Conservation (phyloP, 345 rosid species). For the Acer campestre region DNA sequence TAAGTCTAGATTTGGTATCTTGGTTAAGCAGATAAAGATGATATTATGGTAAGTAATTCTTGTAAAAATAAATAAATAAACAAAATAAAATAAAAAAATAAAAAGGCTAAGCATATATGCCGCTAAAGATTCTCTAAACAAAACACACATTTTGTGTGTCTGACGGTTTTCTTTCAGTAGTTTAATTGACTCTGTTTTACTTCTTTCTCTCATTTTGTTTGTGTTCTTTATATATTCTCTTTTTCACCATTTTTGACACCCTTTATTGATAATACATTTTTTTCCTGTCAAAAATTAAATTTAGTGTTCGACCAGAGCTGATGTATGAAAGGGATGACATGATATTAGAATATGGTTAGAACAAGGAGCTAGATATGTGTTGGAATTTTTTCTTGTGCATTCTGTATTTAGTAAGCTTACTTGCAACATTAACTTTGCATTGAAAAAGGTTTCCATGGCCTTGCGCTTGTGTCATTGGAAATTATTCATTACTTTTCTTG, state of each 20-base stretch:
- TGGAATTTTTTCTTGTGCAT: background rate
- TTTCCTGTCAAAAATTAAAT: background rate
- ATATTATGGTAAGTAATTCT: too few species aligned
- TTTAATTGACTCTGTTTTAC: background rate
- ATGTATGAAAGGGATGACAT: background rate
- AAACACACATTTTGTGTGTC: background rate
- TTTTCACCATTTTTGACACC: background rate
- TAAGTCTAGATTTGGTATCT: too few species aligned
- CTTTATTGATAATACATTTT: too few species aligned
- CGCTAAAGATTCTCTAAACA: too few species aligned
- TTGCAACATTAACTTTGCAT: background rate
- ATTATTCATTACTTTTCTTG: background rate
- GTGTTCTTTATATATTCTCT: background rate
- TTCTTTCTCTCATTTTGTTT: background rate
- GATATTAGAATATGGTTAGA: background rate
- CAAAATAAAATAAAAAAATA: too few species aligned
- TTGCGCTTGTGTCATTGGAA: constrained; percentile 28
- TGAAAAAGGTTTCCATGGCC: background rate
- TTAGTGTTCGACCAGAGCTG: background rate
- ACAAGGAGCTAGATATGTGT: background rate
- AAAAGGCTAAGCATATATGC: too few species aligned
- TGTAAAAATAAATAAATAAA: too few species aligned
- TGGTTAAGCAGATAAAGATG: too few species aligned
- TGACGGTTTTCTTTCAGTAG: background rate
- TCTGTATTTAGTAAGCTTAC: background rate